phyloP scores from a whole-genome alignment of 2,329 filamentous ascomycete species.

The Pseudogymnoascus sp. region DNA sequence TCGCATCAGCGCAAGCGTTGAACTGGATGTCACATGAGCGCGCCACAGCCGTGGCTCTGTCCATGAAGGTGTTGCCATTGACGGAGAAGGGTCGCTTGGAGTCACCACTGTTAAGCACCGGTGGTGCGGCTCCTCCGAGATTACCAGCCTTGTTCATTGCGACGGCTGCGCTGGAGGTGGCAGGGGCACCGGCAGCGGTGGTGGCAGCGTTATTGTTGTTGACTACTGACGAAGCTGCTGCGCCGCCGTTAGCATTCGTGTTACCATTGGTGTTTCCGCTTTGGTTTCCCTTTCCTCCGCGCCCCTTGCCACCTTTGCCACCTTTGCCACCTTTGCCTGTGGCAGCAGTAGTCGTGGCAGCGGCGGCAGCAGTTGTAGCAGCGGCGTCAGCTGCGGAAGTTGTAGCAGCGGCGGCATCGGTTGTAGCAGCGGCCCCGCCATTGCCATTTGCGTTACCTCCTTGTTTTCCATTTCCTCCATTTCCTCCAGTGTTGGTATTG shows the following conservation, averaged over 20 bases:
- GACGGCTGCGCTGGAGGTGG: background rate
- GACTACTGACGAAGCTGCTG: background rate
- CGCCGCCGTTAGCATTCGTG: background rate
- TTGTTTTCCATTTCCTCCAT: background rate
- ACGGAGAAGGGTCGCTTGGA: conserved; percentile 45
- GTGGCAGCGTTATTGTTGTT: background rate
- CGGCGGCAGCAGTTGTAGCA: conserved; percentile 10
- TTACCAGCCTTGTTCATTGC: conserved; percentile 5
- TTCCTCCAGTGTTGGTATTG: background rate
- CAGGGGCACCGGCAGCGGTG: background rate
- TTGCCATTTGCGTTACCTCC: background rate
- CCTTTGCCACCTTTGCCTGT: background rate
- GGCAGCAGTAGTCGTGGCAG: background rate
- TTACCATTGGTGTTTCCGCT: background rate
- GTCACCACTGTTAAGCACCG: conserved; percentile 42
- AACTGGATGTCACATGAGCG: conserved; percentile 56
- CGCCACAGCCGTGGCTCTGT: conserved; percentile 46
- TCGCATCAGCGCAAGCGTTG: conserved; percentile 50
- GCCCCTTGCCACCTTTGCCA: background rate
- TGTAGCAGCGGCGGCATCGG: background rate
- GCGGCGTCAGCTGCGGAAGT: conserved; percentile 7
- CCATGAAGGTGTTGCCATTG: conserved; percentile 49
- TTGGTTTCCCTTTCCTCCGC: background rate
- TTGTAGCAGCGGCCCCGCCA: background rate
- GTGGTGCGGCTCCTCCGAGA: conserved; percentile 45